These are phyloP conservation scores for Plasmopara halstedii DNA, from an alignment of 352 stramenopile species.

Conservation along the genomic window DNA sequence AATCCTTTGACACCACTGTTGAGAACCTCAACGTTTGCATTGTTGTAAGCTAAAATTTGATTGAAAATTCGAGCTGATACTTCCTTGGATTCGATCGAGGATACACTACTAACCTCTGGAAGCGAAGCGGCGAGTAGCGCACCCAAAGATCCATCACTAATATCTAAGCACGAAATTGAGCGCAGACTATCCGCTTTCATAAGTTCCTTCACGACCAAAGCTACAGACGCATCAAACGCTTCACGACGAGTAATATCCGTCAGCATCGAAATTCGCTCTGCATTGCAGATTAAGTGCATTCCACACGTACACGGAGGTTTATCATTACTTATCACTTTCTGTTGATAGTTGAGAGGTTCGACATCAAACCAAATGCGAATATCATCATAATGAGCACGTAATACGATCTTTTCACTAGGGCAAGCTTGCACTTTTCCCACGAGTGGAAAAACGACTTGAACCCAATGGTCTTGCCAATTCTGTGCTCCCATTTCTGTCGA, in stretches of 20 bases:
- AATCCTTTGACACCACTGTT: conserved; percentile 64
- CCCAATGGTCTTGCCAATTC: conserved; percentile 83
- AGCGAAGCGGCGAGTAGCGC: conserved; percentile 49
- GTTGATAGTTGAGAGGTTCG: conserved; percentile 8
- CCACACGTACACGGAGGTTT: conserved; percentile 63
- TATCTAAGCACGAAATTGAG: conserved; percentile 52
- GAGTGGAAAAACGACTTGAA: conserved; percentile 68
- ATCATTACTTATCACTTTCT: conserved; percentile 34
- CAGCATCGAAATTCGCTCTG: conserved; percentile 72
- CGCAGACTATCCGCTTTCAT: conserved; percentile 7
- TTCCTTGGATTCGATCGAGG: conserved; percentile 75
- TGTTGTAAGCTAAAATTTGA: conserved; percentile 56
- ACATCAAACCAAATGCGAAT: conserved; percentile 81
- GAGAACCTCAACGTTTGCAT: conserved; percentile 41
- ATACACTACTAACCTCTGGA: conserved; percentile 38
- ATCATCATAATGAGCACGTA: conserved; percentile 63
- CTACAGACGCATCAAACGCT: conserved; percentile 34
- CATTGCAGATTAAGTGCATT: conserved; percentile 73
- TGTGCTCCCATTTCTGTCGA: conserved; percentile 52
- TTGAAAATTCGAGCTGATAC: conserved; percentile 70
- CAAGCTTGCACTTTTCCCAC: conserved; percentile 20
- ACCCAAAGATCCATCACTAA: conserved; percentile 66
- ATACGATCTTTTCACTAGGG: conserved; percentile 20
- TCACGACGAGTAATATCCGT: conserved; percentile 33
- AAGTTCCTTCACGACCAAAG: conserved; percentile 10